A percentile compares a stretch with the other conserved stretches of the same genome.
phyloP scores from a whole-genome alignment of 805 yeast species.

The Suhomyces faveliae region DNA sequence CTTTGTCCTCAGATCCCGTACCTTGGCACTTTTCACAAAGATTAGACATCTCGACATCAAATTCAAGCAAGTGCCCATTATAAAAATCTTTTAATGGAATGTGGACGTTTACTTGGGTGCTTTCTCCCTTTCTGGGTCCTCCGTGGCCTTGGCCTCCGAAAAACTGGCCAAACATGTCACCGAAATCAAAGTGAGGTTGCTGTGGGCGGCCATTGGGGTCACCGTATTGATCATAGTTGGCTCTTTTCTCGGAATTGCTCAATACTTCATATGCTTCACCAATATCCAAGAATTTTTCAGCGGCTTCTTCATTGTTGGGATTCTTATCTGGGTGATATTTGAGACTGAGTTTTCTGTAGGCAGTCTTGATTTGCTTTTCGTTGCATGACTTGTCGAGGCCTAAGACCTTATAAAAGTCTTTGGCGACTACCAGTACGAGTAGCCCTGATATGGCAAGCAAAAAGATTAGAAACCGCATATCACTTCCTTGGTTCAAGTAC shows the following conservation, averaged over 20 bases:
- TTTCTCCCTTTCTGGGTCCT: conserved; percentile 54
- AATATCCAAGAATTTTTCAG: conserved; percentile 80
- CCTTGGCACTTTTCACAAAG: conserved; percentile 80
- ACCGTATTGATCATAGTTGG: conserved; percentile 74
- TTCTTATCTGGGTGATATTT: conserved; percentile 96
- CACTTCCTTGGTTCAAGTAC: background rate
- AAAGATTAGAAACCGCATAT: conserved; percentile 6
- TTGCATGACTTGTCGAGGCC: conserved; percentile 69
- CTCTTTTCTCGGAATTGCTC: conserved; percentile 65
- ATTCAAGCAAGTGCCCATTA: conserved; percentile 62
- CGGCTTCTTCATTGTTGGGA: conserved; percentile 71
- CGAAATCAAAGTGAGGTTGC: conserved; percentile 37
- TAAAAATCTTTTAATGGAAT: conserved; percentile 66
- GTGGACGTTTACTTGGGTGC: conserved; percentile 54
- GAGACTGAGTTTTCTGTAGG: conserved; percentile 77
- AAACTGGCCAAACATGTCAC: conserved; percentile 65
- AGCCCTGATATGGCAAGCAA: conserved; percentile 8
- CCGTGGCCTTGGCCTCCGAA: conserved; percentile 31
- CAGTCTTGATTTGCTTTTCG: conserved; percentile 80
- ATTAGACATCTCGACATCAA: conserved; percentile 66
- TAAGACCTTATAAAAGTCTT: conserved; percentile 58
- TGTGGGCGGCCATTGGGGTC: conserved; percentile 51
- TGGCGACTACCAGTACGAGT: conserved; percentile 16
- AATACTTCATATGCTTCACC: conserved; percentile 92
- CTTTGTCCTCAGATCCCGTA: conserved; percentile 80